Conservation (phyloP, 2,329 filamentous ascomycete genomes). For the Fusarium chlamydosporum region DNA sequence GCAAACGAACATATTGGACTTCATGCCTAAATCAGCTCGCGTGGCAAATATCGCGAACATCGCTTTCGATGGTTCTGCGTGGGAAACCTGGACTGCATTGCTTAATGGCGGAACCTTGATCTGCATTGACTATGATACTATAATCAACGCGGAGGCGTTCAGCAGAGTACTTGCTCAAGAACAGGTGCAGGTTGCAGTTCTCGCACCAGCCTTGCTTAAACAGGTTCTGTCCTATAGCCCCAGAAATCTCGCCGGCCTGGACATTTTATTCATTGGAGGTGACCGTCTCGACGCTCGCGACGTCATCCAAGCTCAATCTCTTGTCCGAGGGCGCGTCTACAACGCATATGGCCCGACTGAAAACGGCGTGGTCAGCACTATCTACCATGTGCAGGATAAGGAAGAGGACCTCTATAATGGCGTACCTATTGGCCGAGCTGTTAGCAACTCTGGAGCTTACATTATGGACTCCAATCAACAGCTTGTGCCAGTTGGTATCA, state of each 20-base stretch:
- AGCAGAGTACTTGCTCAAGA: not conserved
- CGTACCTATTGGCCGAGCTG: constrained; percentile 40
- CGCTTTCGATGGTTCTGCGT: not conserved
- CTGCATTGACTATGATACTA: not conserved
- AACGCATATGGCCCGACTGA: constrained; percentile 43
- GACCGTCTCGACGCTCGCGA: no score
- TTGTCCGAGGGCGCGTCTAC: not conserved
- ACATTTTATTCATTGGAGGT: not conserved
- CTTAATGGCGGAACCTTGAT: not conserved
- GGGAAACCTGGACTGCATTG: not conserved
- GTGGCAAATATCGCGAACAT: no score
- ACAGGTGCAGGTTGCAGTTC: no score
- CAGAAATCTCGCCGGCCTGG: not conserved
- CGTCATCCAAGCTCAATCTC: no score
- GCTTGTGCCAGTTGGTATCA: constrained; percentile 47
- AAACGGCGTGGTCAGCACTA: constrained; percentile 27
- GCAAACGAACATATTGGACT: no score
- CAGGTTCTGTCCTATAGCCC: no score
- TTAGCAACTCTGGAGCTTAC: constrained; percentile 43
- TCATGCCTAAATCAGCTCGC: no score
- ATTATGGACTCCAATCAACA: constrained; percentile 47
- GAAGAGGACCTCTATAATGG: constrained; percentile 19
- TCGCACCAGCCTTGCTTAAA: not conserved
- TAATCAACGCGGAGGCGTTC: not conserved
- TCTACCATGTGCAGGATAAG: not conserved